Base-by-base conservation (phyloP, 2,329 filamentous ascomycete species). In the Aquanectria penicillioides region DNA sequence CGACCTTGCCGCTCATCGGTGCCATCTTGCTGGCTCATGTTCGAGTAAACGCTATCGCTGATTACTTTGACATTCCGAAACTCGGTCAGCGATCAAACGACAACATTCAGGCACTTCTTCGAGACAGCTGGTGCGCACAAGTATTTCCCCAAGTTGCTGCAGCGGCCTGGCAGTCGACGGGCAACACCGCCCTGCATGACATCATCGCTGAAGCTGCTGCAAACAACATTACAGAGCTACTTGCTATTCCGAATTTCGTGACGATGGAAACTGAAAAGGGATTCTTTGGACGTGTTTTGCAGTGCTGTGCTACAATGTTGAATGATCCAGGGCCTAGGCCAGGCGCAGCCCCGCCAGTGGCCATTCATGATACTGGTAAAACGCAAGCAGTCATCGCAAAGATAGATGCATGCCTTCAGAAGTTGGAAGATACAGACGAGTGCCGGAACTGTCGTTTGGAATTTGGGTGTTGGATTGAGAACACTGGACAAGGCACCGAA, bases 21-120 rank as follows among this genome's bases (percentile, higher is more conserved):
- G 52, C 47, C n/a, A 48, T 20, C 5, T 20, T 66, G 3, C 17
- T 63, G 5, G 55, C 49, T 5, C 67, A 71, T 41, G 33, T 70
- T 6, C 41, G 48, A 15, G 56, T 69, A 7, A 70, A 68, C 34
- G 49, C 60, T 1, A 66, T 71, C 31, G 63, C 58, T 4, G 57
- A 71, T 17, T 59, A 68, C 47, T 69, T 67, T 37, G 28, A 38
- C 2, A 50, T 71, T 1, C 40, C 46, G 2, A 37, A 38, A 6
- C 66, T 71, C 5, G 36, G 40, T 6, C 33, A 53, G 7, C 43
- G 63, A 0, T 55, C 64, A 2, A 66, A 44, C 23, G 9, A 18
- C 6, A 57, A 64, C 13, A 50, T 68, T 46, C 11, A 40, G 2
- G 4, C 13, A 1, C 34, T 58, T 6, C 13, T 64, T 20, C 38